These are phyloP conservation scores for Saitozyma podzolica DNA, from an alignment of 768 basidiomycete genomes.

Conservation along the genomic window DNA sequence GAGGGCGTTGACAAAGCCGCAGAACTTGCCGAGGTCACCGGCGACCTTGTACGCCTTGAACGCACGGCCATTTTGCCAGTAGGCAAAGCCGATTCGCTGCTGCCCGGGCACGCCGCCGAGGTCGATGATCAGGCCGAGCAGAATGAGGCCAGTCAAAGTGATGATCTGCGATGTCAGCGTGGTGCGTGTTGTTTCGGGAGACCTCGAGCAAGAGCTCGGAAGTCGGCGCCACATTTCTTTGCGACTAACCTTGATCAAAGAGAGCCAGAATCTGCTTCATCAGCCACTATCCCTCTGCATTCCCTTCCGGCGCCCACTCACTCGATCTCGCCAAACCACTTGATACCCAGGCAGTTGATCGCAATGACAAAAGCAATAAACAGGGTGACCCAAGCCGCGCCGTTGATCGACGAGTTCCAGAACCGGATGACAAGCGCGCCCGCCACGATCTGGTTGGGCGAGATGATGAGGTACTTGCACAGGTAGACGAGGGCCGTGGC, in stretches of 20 bases:
- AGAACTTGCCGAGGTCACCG: conserved; percentile 37
- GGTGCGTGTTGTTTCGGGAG: too few species aligned
- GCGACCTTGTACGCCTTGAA: conserved; percentile 32
- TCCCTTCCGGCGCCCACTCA: conserved; percentile 5
- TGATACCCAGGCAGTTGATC: conserved; percentile 43
- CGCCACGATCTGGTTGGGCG: conserved; percentile 51
- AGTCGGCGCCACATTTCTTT: too few species aligned
- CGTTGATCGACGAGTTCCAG: conserved; percentile 32
- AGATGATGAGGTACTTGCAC: conserved; percentile 53
- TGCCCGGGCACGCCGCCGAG: conserved; percentile 63
- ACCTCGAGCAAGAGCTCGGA: too few species aligned
- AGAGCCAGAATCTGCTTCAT: conserved; percentile 32
- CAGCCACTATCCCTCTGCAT: neutral
- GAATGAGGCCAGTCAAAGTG: conserved; percentile 52
- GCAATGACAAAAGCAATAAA: conserved; percentile 36
- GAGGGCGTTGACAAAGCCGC: conserved; percentile 40
- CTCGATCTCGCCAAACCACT: conserved; percentile 43
- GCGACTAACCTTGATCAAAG: conserved; percentile 41
- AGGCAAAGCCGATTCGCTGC: conserved; percentile 59
- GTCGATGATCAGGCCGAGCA: conserved; percentile 54
- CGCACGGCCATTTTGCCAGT: conserved; percentile 46
- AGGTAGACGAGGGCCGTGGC: conserved; percentile 42
- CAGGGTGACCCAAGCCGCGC: conserved; percentile 26
- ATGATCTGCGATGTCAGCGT: neutral
- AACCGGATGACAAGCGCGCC: conserved; percentile 34